A percentile compares a stretch with the other conserved stretches of the same genome.
Conservation (phyloP, 2,329 filamentous ascomycete species). For the Zymoseptoria ardabiliae region DNA sequence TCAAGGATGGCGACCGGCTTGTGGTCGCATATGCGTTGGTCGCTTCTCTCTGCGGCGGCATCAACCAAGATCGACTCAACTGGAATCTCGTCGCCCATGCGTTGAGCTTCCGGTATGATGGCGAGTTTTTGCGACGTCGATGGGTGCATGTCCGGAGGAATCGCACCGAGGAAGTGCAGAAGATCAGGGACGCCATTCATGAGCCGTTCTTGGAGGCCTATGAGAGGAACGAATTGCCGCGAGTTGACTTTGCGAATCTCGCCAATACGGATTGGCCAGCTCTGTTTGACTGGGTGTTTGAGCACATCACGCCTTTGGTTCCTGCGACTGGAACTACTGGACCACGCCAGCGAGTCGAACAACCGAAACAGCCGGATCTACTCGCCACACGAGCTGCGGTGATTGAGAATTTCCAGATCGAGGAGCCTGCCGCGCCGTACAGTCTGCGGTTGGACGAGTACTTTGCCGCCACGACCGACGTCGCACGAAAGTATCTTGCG, state of each 20-base stretch:
- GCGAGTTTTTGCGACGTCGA: conserved; percentile 32
- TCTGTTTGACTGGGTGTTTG: conserved; percentile 59
- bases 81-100: conserved; percentile 37
- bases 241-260: conserved; percentile 57
- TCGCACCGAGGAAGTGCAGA: conserved; percentile 30
- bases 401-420: conserved; percentile 10
- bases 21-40: conserved; percentile 28
- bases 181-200: conserved; percentile 57
- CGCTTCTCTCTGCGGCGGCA: conserved; percentile 29
- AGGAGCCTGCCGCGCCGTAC: conserved; percentile 6
- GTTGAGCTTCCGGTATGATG: conserved; percentile 32
- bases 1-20: conserved; percentile 27
- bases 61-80: conserved; percentile 29
- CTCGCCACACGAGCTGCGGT: conserved; percentile 9
- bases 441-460: conserved; percentile 14
- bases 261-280: conserved; percentile 60
- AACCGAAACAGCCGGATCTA: conserved; percentile 28
- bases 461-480: conserved; percentile 15
- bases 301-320: conserved; percentile 9
- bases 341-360: conserved; percentile 28
- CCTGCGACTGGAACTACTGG: neutral
- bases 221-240: conserved; percentile 51
- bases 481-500: conserved; percentile 14
- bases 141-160: conserved; percentile 28
- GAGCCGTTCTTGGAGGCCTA: conserved; percentile 60